Base-by-base conservation (phyloP, 306 rosid species). In the Oemleria cerasiformis region DNA sequence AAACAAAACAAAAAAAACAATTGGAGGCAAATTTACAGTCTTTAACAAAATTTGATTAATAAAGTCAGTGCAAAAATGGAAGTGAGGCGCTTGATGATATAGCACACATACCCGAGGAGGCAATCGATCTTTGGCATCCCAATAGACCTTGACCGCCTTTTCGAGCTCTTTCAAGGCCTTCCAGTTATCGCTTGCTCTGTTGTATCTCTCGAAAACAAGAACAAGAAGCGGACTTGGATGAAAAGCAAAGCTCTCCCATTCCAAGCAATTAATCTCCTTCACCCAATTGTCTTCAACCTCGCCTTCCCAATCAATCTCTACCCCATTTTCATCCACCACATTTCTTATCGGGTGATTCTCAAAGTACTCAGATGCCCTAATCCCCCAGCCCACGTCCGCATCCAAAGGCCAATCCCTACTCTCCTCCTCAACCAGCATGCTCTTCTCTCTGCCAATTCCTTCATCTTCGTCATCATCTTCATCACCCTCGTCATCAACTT, bases 301-400 rank as follows among this genome's bases (percentile, higher is more conserved):
- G 58, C 98, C 98, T 83, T 94, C 97, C 97, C 96, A 94, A 65
- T 91, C 97, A 75, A 94, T 87, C 81, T 89, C 87, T 57, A 67
- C 82, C 50, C 97, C 97, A 81, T 91, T 85, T 61, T 88, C 91
- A 12, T 88, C 96, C 38, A 83, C 86, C 60, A 89, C 91, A 73
- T 91, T 94, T 85, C 77, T 79, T 5, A 89, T 91, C 5, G 95
- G 84, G 76, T 94, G 96, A 77, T 87, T 77, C 72, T 94, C 96
- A 73, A 94, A 94, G 75, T 94, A 94, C 85, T 94, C 96, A 0
- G 96, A 94, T 16, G 97, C 94, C 73, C 92, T 86, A 74, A 84
- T 59, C 44, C 97, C 98, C 97, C 96, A 94, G 44, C 98, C 98
- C 62, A 94, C 92, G 54, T 94, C 95, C 23, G 92, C 90, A 89